Evolutionary conservation across 345 rosid genomes (phyloP), one percentile per base, ranked within the genome.

Genomic region (Hibiscus syriacus): DNA sequence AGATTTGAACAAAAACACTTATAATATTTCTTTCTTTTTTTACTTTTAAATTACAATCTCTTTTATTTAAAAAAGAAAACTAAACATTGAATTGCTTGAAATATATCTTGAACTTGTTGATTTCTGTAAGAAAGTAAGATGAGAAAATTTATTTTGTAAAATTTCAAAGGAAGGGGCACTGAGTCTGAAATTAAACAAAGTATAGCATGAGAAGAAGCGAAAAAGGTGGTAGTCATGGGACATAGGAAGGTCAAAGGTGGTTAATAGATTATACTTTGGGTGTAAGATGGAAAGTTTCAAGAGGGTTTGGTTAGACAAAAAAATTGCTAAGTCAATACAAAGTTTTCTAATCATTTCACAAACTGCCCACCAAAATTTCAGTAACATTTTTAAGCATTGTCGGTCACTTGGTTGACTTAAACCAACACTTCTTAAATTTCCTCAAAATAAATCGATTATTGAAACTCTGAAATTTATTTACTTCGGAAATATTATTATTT

Each of bases 281-380:
- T 64, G 22, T 14, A 53, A 1, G 55, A 64, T 32, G 66, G 57
- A 55, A 22, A 66, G 68, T 41, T 43, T 64, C 26, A 64, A 56
- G 73, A 41, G 77, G 70, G 75, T 74, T 77, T 71, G 70, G 76
- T 76, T 26, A 61, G 66, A 74, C 32, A 69, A 55, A 38, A 34
- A 9, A 36, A 63, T 13, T 49, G 20, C 0, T 17, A 49, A 54
- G 13, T 23, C 36, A 36, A 45, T 29, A 36, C 56, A 52, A 55
- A 8, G 1, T 68, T 68, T 43, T 25, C n/a, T 10, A 45, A 20
- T 45, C n/a, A 30, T 54, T 19, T 70, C 29, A 9, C 39, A 41
- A 43, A 2, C 38, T 34, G 38, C 1, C 38, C 39, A 50, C 71
- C 56, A 5, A 46, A 50, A 57, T 49, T 63, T 68, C 43, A 14